These are phyloP conservation scores for Nakaseomyces uthaithaninus DNA, from an alignment of 1,139 yeast species.

Conservation along the genomic window DNA sequence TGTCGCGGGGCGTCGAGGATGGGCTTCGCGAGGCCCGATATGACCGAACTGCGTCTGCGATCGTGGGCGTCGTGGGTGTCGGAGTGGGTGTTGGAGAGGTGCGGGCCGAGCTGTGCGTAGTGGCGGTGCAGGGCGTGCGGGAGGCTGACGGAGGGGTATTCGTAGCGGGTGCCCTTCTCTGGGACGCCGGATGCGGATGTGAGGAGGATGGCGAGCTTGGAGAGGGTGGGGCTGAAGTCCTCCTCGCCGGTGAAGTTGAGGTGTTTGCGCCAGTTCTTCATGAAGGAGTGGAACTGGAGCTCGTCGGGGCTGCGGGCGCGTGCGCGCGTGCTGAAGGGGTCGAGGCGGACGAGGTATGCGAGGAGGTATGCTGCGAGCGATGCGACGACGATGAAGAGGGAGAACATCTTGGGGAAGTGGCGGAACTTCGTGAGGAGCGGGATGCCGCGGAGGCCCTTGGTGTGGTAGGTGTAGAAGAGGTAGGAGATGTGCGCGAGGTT, in stretches of 20 bases:
- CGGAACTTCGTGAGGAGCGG: slow-evolving; percentile 18
- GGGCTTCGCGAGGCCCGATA: neutral
- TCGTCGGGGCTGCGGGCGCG: slow-evolving; percentile 13
- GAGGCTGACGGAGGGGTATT: slow-evolving; percentile 15
- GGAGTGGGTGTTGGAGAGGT: too few species aligned
- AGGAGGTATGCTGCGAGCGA: slow-evolving; percentile 18
- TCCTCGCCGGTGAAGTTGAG: slow-evolving; percentile 31
- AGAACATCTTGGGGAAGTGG: slow-evolving; percentile 22
- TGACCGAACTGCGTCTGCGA: slow-evolving; percentile 1
- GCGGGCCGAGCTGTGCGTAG: neutral
- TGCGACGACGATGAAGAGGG: slow-evolving; percentile 17
- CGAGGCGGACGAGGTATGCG: slow-evolving; percentile 21
- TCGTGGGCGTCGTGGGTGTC: too few species aligned
- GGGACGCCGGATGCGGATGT: slow-evolving; percentile 22
- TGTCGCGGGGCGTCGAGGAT: neutral
- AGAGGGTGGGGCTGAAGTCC: slow-evolving; percentile 25
- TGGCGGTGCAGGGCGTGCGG: slow-evolving; percentile 13
- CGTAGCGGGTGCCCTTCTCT: slow-evolving; percentile 22
- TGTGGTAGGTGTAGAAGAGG: slow-evolving; percentile 11
- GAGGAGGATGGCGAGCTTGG: slow-evolving; percentile 24
- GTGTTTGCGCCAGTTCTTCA: slow-evolving; percentile 28
- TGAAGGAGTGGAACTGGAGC: slow-evolving; percentile 25
- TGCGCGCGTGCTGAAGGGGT: slow-evolving; percentile 16
- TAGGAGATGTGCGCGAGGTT: slow-evolving; percentile 18
- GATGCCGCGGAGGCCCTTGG: slow-evolving; percentile 12